These are phyloP conservation scores for Catenaria anguillulae DNA, from an alignment of 371 early-diverging fungal genomes.

Conservation along the genomic window DNA sequence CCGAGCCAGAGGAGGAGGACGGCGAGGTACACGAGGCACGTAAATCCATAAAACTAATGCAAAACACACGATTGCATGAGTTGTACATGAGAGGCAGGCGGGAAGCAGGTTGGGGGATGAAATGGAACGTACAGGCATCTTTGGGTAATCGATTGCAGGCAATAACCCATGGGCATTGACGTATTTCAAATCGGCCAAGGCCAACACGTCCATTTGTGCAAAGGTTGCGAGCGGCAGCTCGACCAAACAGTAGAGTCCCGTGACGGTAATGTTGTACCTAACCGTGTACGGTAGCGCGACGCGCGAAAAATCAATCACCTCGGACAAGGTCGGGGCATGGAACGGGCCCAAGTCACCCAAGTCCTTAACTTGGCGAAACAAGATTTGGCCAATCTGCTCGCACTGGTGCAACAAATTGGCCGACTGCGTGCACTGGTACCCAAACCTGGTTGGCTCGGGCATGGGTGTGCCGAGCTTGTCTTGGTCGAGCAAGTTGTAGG, in stretches of 20 bases:
- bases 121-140: conserved; percentile 45
- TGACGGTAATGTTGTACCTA: background rate
- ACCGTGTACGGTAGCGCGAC: conserved; percentile 4
- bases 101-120: too few species aligned
- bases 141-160: conserved; percentile 73
- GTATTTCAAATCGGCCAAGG: conserved; percentile 49
- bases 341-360: too few species aligned
- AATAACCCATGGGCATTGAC: conserved; percentile 64
- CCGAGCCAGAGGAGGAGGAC: conserved; percentile 62
- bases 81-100: conserved; percentile 77
- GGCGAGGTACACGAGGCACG: conserved; percentile 51
- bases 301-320: background rate
- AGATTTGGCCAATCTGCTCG: background rate
- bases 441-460: background rate
- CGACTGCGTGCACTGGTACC: background rate
- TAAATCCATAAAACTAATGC: conserved; percentile 40
- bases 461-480: too few species aligned
- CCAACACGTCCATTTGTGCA: conserved; percentile 16
- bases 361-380: too few species aligned
- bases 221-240: background rate
- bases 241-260: conserved; percentile 5
- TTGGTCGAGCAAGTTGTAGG: conserved; percentile 4
- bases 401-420: background rate
- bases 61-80: conserved; percentile 57
- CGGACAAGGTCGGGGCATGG: background rate